Evolutionary conservation across 345 rosid genomes (phyloP), one percentile per base, ranked within the genome.

Genomic region (Eucalyptus shirleyi): DNA sequence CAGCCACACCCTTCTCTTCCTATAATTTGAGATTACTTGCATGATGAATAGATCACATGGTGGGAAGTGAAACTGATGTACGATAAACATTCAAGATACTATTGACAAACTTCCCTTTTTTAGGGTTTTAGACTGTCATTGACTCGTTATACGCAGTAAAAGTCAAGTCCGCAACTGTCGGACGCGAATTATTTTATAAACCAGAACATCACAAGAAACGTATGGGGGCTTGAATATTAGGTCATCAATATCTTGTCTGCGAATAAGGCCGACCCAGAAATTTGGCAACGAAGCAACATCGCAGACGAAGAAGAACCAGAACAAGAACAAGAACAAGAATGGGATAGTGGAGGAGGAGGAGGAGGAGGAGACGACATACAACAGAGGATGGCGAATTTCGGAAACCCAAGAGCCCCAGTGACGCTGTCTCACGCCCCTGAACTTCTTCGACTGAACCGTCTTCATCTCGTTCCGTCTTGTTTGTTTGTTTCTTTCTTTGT

Each of bases 361-460:
- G n/a, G 53, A 45, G 87, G 44, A 34, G 62, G 10, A 37, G 30
- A 4, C 13, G 32, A 62, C 89, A 87, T 92, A 94, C 94, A 94
- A 89, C 11, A 94, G 69, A 9, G 95, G 95, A 53, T 94, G 95
- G 55, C 95, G 94, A 90, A 94, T 94, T 90, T 94, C 95, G 34
- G 94, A 92, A 17, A 94, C 95, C 95, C 95, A 94, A 8, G 95
- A 94, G 82, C 95, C 95, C 95, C 95, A 94, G 62, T 94, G 95
- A 69, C 95, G 95, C 89, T 94, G 95, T 89, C 95, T 91, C 91
- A 94, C 95, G 51, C 95, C 95, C 90, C 95, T 91, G 90, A 91
- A 94, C 94, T 94, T 94, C 93, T 91, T 94, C 86, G 95, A 92
- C 49, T 94, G 95, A 80, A 92, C 95, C 95, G 93, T 94, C 32